Conservation (phyloP, 768 basidiomycete genomes). For the Tricholoma matsutake region DNA sequence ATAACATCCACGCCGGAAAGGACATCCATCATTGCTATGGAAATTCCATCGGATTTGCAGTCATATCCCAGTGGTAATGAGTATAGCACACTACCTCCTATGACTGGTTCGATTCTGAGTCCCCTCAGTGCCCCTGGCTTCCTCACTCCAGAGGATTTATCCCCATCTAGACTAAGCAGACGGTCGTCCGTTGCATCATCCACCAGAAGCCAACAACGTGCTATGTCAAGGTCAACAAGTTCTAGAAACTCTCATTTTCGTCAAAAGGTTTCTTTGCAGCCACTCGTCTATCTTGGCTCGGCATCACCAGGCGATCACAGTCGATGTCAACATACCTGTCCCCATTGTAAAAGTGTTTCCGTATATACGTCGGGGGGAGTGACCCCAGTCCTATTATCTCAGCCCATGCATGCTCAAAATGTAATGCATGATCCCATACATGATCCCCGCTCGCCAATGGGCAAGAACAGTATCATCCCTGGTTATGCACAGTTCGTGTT, state of each 20-base stretch:
- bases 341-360: not conserved
- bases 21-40: conserved; percentile 9
- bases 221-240: not conserved
- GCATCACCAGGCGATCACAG: not conserved
- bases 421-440: not conserved
- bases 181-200: not conserved
- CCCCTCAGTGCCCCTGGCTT: conserved; percentile 15
- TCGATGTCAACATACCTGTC: conserved; percentile 1
- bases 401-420: conserved; percentile 5
- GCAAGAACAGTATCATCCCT: not conserved
- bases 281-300: not conserved
- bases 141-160: conserved; percentile 2
- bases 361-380: not conserved
- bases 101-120: conserved; percentile 7
- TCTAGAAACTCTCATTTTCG: not conserved
- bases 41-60: conserved; percentile 25
- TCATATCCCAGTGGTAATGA: conserved; percentile 23
- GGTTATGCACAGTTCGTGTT: not conserved
- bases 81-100: conserved; percentile 11
- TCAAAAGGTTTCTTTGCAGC: not conserved
- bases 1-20: not conserved
- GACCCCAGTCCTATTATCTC: not conserved
- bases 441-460: conserved; percentile 15
- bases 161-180: not conserved
- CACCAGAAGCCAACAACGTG: not conserved